Evolutionary conservation across 2,329 filamentous ascomycete species (phyloP).

Genomic region (Colletotrichum phormii): DNA sequence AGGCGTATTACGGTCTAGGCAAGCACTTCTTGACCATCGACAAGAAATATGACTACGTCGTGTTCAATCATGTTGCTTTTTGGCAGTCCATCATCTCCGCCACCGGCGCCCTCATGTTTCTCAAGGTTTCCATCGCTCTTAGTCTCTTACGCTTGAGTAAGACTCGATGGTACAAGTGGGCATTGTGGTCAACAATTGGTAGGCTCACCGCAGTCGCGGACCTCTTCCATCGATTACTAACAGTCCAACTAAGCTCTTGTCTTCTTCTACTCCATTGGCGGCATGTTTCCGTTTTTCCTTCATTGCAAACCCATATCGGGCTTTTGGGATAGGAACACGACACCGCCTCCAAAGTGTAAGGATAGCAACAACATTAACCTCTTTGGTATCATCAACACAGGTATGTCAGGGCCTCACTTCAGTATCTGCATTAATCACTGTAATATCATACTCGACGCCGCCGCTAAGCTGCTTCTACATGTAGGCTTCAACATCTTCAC

Average conservation of each 20-base stretch:
- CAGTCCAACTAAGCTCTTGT: conserved; percentile 28
- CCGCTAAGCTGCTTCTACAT: not conserved
- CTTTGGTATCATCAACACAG: conserved; percentile 53
- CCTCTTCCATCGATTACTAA: not conserved
- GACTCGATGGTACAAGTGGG: conserved; percentile 41
- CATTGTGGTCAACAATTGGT: conserved; percentile 40
- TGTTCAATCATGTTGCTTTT: conserved; percentile 55
- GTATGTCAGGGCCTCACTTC: not conserved
- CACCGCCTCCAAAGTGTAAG: conserved; percentile 32
- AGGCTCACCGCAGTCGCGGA: not conserved
- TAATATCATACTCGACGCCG: too few species aligned
- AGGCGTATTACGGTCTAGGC: conserved; percentile 59
- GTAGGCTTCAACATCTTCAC: conserved; percentile 54
- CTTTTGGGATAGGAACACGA: conserved; percentile 37
- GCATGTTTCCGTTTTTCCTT: conserved; percentile 38
- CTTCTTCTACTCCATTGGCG: conserved; percentile 38
- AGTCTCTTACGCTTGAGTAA: conserved; percentile 39
- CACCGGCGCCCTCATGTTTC: conserved; percentile 32
- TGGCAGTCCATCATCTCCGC: conserved; percentile 59
- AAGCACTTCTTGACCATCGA: conserved; percentile 53
- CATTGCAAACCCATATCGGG: conserved; percentile 40
- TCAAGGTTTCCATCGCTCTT: conserved; percentile 41
- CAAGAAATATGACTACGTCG: conserved; percentile 42
- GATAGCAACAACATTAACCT: conserved; percentile 41
- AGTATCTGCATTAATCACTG: too few species aligned